A percentile compares a stretch with the other conserved stretches of the same genome.
phyloP scores from a whole-genome alignment of 257 asterid genomes.

The Gentiana straminea region DNA sequence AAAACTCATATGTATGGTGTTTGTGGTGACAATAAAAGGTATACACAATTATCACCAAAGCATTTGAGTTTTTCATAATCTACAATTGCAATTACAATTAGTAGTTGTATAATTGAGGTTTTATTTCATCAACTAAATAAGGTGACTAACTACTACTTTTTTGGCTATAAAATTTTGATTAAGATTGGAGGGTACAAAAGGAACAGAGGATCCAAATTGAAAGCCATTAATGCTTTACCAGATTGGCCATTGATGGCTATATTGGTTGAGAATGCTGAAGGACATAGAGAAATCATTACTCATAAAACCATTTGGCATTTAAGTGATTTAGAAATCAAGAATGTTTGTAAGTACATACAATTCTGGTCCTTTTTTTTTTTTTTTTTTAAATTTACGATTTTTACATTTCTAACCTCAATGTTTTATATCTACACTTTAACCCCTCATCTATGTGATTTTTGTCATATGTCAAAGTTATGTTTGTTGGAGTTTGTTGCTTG shows the following conservation, averaged over 20 bases:
- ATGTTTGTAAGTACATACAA: conserved; percentile 42
- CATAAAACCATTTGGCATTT: conserved; percentile 88
- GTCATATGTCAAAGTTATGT: too few species aligned
- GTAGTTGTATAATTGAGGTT: too few species aligned
- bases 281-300: conserved; percentile 75
- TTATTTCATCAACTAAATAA: neutral
- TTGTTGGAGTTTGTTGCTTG: too few species aligned
- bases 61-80: too few species aligned
- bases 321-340: conserved; percentile 73
- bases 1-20: too few species aligned
- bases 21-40: too few species aligned
- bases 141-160: neutral
- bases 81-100: too few species aligned
- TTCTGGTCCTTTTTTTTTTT: neutral
- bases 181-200: conserved; percentile 27
- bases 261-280: conserved; percentile 68
- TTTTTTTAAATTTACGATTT: neutral
- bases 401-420: too few species aligned
- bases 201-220: conserved; percentile 13
- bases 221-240: conserved; percentile 38
- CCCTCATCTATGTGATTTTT: too few species aligned
- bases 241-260: conserved; percentile 90
- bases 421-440: too few species aligned
- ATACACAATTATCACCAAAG: too few species aligned
- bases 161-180: too few species aligned